Conservation (phyloP, 179 eudicot species). For the Carnegiea gigantea region DNA sequence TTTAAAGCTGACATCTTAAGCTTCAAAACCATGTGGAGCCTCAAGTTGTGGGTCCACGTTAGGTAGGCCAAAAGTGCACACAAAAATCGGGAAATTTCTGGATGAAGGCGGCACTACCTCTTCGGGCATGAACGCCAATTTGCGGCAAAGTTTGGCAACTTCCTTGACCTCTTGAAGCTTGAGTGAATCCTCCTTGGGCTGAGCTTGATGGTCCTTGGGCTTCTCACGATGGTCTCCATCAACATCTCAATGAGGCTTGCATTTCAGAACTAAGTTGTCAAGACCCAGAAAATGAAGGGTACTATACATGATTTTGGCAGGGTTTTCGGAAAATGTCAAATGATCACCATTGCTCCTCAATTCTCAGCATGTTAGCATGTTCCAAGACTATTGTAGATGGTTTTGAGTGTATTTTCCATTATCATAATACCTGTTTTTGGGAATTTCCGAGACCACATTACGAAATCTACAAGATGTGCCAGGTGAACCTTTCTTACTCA, state of each 20-base stretch:
- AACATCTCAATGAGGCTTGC: not conserved
- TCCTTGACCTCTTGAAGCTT: too few species aligned
- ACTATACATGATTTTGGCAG: not conserved
- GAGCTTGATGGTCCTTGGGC: too few species aligned
- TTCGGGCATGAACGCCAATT: too few species aligned
- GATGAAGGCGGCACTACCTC: too few species aligned
- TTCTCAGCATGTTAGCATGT: not conserved
- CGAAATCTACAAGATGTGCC: not conserved
- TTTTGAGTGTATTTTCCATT: not conserved
- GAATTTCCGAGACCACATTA: not conserved
- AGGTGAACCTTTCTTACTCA: not conserved
- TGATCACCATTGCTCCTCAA: not conserved
- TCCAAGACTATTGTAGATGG: not conserved
- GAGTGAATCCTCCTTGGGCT: too few species aligned
- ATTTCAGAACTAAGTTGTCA: not conserved
- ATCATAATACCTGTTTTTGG: not conserved
- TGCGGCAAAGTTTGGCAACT: too few species aligned
- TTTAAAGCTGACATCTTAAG: too few species aligned
- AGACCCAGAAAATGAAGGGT: not conserved
- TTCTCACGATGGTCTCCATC: too few species aligned
- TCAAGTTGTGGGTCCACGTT: too few species aligned
- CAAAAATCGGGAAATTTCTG: too few species aligned
- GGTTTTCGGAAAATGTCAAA: not conserved
- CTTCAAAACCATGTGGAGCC: too few species aligned
- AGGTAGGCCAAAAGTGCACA: too few species aligned